phyloP scores from a whole-genome alignment of 768 basidiomycete species.

The Lactarius psammicola region DNA sequence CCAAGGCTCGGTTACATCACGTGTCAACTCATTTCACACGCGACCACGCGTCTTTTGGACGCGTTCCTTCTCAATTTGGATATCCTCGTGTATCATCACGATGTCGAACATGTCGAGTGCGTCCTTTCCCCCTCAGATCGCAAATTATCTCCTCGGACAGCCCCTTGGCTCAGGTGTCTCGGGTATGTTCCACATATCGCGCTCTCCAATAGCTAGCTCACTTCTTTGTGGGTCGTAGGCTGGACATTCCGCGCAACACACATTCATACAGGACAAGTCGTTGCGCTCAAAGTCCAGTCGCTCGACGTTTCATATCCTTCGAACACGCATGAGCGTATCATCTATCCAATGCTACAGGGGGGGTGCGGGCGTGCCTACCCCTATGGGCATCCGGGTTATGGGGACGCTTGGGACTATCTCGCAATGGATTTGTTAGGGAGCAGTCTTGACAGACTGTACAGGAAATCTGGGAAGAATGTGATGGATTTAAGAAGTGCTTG shows the following conservation, averaged over 20 bases:
- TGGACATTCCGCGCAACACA: constrained; percentile 66
- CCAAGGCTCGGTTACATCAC: too few species aligned
- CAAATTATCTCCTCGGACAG: constrained; percentile 59
- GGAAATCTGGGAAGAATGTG: constrained; percentile 51
- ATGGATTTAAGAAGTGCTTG: constrained; percentile 75
- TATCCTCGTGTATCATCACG: neutral
- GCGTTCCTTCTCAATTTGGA: neutral
- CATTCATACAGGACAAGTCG: constrained; percentile 54
- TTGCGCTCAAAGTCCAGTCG: constrained; percentile 73
- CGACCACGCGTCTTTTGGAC: constrained; percentile 6
- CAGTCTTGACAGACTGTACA: constrained; percentile 63
- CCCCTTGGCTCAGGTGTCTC: constrained; percentile 72
- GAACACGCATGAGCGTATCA: constrained; percentile 63
- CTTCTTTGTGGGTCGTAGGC: constrained; percentile 42
- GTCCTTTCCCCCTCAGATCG: constrained; percentile 43
- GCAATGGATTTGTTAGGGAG: constrained; percentile 74
- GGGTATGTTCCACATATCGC: constrained; percentile 41
- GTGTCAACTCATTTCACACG: neutral
- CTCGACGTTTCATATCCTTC: constrained; percentile 73
- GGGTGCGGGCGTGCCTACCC: constrained; percentile 67
- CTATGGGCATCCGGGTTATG: constrained; percentile 53
- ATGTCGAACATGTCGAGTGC: constrained; percentile 23
- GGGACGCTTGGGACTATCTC: constrained; percentile 43
- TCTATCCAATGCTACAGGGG: constrained; percentile 74
- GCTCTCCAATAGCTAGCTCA: neutral